phyloP scores from a whole-genome alignment of 176 grass and related monocot genomes.

The Hsuehochloa calcarea region DNA sequence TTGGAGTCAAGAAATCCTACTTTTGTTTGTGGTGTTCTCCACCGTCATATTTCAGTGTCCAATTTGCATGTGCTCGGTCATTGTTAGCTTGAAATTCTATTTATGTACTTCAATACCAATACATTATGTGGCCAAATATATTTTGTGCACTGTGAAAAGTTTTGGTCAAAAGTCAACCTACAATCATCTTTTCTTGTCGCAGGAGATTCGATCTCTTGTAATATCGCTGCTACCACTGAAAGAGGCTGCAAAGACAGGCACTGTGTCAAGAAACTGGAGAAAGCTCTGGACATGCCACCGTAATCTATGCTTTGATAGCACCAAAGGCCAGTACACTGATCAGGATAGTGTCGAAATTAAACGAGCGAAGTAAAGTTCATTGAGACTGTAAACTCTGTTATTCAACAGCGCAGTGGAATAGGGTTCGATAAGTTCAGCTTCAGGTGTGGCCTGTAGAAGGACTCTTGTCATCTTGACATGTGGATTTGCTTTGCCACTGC shows the following conservation, averaged over 20 bases:
- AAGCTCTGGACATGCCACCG: too few relatives aligned
- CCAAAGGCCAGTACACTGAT: background rate
- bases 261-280: too few relatives aligned
- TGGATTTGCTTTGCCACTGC: conserved; percentile 26
- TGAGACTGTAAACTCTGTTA: background rate
- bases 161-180: background rate
- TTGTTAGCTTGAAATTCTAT: background rate
- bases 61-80: background rate
- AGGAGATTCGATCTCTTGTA: background rate
- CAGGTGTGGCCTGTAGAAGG: background rate
- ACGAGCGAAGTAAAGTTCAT: conserved; percentile 12
- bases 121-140: too few relatives aligned
- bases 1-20: too few relatives aligned
- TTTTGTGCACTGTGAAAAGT: too few relatives aligned
- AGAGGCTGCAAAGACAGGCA: conserved; percentile 11
- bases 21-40: too few relatives aligned
- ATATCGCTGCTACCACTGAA: conserved; percentile 12
- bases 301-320: conserved; percentile 27
- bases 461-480: background rate
- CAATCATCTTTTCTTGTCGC: background rate
- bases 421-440: conserved; percentile 24
- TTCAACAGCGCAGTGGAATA: conserved; percentile 8
- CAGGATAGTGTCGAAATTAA: conserved; percentile 19
- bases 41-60: background rate
- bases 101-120: too few relatives aligned